Evolutionary conservation across 495 filamentous ascomycete species (phyloP).

Genomic region (Penicillium argentinense): DNA sequence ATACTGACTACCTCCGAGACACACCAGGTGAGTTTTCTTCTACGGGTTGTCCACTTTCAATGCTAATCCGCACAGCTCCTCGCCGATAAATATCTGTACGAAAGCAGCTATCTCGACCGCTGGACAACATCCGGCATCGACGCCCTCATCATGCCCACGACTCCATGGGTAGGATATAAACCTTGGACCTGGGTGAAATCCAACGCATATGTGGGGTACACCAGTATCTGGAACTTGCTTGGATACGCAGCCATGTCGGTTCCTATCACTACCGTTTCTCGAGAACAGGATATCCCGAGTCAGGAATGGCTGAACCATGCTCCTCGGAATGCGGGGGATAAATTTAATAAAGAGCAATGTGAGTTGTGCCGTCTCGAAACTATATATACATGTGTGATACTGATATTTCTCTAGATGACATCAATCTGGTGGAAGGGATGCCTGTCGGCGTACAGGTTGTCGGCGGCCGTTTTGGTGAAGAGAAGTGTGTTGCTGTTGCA

Average conservation of each 20-base stretch:
- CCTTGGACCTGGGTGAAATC: slow-evolving; percentile 50
- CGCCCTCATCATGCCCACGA: slow-evolving; percentile 62
- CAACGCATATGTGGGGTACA: slow-evolving; percentile 62
- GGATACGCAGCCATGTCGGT: slow-evolving; percentile 62
- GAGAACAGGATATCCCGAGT: slow-evolving; percentile 22
- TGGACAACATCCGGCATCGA: slow-evolving; percentile 63
- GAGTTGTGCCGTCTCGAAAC: slow-evolving; percentile 6
- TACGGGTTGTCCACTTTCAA: too few relatives aligned
- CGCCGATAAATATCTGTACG: slow-evolving; percentile 34
- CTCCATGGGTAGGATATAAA: slow-evolving; percentile 53
- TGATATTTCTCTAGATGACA: slow-evolving; percentile 33
- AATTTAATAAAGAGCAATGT: slow-evolving; percentile 47
- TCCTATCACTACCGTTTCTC: slow-evolving; percentile 46
- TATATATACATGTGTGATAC: background rate
- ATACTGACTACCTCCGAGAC: slow-evolving; percentile 28
- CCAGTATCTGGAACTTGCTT: slow-evolving; percentile 65
- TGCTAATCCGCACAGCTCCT: slow-evolving; percentile 24
- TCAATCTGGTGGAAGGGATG: slow-evolving; percentile 48
- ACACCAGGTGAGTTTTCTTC: slow-evolving; percentile 16
- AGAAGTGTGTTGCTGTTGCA: slow-evolving; percentile 47
- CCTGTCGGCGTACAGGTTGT: slow-evolving; percentile 58
- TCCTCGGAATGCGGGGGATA: slow-evolving; percentile 41
- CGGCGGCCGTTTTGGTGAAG: slow-evolving; percentile 47
- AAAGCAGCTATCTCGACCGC: slow-evolving; percentile 37
- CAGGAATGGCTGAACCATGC: slow-evolving; percentile 34